Evolutionary conservation across 768 basidiomycete genomes (phyloP).

Genomic region (Trametes punicea): DNA sequence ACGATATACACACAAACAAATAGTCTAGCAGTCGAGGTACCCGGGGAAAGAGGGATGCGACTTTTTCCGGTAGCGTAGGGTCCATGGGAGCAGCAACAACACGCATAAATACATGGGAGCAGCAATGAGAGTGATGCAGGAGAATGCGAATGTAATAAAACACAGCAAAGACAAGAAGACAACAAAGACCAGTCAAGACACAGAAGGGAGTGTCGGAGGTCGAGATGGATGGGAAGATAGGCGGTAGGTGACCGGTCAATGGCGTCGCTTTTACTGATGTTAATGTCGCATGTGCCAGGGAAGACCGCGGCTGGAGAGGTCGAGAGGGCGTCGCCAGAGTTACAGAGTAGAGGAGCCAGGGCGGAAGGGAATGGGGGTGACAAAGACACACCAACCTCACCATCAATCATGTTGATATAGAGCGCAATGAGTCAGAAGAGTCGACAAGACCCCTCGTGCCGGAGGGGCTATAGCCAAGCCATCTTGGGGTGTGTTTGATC

Average conservation of each 20-base stretch:
- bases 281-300: neutral
- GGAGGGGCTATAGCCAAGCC: neutral
- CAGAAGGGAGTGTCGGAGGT: constrained; percentile 2
- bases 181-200: constrained; percentile 16
- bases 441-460: neutral
- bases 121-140: constrained; percentile 5
- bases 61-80: constrained; percentile 1
- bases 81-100: constrained; percentile 12
- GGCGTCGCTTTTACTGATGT: constrained; percentile 12
- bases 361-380: constrained; percentile 5
- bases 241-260: constrained; percentile 8
- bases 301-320: neutral
- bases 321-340: constrained; percentile 10
- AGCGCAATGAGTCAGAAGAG: neutral
- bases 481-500: neutral
- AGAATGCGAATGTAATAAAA: constrained; percentile 15
- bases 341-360: constrained; percentile 16
- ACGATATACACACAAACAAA: neutral
- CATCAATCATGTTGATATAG: neutral
- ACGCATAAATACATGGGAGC: constrained; percentile 17
- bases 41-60: neutral
- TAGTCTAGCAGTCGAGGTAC: neutral
- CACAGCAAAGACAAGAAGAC: constrained; percentile 13
- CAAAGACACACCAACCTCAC: constrained; percentile 8
- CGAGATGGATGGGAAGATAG: neutral